Percentiles rank a stretch among this genome's conserved stretches.
phyloP scores from a whole-genome alignment of 768 basidiomycete genomes.

The Kwoniella mangroviensis region DNA sequence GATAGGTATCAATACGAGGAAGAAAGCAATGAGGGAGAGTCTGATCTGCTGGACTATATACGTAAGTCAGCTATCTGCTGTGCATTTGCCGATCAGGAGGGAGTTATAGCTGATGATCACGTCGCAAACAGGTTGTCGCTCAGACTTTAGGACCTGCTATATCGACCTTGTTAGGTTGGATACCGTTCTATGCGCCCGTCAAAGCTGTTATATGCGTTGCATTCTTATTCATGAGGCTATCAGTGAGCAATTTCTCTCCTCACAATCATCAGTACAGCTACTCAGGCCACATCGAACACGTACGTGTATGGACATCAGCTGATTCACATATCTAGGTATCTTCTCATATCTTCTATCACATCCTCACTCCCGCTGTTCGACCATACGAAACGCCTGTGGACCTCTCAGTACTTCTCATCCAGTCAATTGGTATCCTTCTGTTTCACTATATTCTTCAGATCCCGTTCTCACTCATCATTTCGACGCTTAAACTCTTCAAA shows the following conservation, averaged over 20 bases:
- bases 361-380: conserved; percentile 29
- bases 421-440: conserved; percentile 27
- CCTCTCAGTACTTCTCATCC: conserved; percentile 39
- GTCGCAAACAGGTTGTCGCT: conserved; percentile 2
- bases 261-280: too few species aligned
- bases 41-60: conserved; percentile 42
- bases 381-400: conserved; percentile 48
- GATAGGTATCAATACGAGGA: conserved; percentile 36
- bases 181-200: conserved; percentile 43
- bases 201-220: conserved; percentile 15
- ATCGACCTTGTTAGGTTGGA: conserved; percentile 34
- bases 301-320: not conserved
- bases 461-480: conserved; percentile 3
- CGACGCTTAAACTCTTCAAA: not conserved
- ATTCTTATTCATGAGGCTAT: conserved; percentile 32
- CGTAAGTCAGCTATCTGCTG: conserved; percentile 31
- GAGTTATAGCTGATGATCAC: not conserved
- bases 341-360: conserved; percentile 23
- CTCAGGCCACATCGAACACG: not conserved
- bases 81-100: not conserved
- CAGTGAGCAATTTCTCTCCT: too few species aligned
- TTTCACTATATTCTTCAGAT: conserved; percentile 29
- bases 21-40: conserved; percentile 37
- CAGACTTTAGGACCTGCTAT: conserved; percentile 5
- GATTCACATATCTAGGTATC: conserved; percentile 32